Evolutionary conservation across 2,329 filamentous ascomycete species (phyloP).

Genomic region (Passalora sequoiae): DNA sequence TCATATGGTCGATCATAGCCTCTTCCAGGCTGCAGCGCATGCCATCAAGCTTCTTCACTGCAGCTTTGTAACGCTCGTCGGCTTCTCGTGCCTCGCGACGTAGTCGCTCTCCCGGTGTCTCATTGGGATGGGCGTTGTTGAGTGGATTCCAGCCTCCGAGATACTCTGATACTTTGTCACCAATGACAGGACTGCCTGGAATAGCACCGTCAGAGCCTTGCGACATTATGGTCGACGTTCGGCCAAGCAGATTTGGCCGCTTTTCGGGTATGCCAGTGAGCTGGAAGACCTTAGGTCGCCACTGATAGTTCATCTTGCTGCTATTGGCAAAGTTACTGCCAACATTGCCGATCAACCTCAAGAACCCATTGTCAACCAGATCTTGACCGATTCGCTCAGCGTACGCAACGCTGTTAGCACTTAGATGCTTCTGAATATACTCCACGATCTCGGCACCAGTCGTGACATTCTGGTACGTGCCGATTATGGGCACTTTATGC

Average conservation of each 20-base stretch:
- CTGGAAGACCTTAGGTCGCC: constrained; percentile 88
- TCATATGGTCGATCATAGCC: constrained; percentile 84
- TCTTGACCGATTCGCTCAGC: constrained; percentile 95
- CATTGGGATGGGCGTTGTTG: constrained; percentile 85
- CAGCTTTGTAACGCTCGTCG: constrained; percentile 87
- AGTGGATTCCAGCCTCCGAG: constrained; percentile 88
- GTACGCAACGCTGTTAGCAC: constrained; percentile 76
- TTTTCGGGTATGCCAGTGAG: constrained; percentile 83
- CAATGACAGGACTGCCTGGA: constrained; percentile 72
- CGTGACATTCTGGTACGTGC: constrained; percentile 90
- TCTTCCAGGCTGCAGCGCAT: constrained; percentile 94
- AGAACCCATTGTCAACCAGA: constrained; percentile 75
- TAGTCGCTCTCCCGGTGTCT: constrained; percentile 80
- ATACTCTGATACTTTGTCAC: constrained; percentile 70
- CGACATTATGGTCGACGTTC: constrained; percentile 67
- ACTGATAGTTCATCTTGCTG: constrained; percentile 95
- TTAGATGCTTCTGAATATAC: constrained; percentile 86
- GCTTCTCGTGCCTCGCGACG: constrained; percentile 83
- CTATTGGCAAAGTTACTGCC: constrained; percentile 96
- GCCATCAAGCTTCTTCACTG: constrained; percentile 79
- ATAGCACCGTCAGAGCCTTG: constrained; percentile 30
- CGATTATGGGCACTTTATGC: constrained; percentile 90
- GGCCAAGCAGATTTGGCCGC: constrained; percentile 61
- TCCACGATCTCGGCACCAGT: constrained; percentile 90
- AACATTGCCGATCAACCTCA: constrained; percentile 88